phyloP scores from a whole-genome alignment of 192 early-diverging fungal species.

The Lobosporangium transversale region DNA sequence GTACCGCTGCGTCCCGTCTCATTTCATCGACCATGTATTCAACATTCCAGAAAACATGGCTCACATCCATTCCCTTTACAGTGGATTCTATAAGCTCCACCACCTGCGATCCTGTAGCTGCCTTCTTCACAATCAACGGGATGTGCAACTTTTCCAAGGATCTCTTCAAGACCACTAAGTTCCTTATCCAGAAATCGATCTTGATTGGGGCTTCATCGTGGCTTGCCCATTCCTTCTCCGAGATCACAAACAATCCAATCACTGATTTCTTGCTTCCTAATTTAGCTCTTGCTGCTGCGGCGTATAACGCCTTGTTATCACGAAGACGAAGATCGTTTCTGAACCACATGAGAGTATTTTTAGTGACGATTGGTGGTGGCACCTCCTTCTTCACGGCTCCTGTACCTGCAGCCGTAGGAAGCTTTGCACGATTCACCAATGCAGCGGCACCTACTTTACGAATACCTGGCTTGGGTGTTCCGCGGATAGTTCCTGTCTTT shows the following conservation, averaged over 20 bases:
- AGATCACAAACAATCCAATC: constrained; percentile 64
- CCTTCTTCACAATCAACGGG: constrained; percentile 59
- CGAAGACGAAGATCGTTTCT: constrained; percentile 58
- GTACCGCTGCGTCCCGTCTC: constrained; percentile 51
- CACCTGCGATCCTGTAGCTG: constrained; percentile 28
- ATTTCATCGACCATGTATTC: constrained; percentile 68
- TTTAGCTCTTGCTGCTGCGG: constrained; percentile 27
- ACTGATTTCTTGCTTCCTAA: constrained; percentile 14
- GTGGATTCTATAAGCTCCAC: constrained; percentile 45
- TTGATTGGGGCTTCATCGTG: constrained; percentile 65
- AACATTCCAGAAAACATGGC: constrained; percentile 60
- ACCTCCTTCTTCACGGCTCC: constrained; percentile 37
- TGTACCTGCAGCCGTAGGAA: neutral
- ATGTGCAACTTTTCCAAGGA: constrained; percentile 51
- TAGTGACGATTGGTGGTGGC: constrained; percentile 28
- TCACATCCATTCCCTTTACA: constrained; percentile 36
- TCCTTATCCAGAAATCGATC: constrained; percentile 64
- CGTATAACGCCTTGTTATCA: constrained; percentile 55
- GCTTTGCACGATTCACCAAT: constrained; percentile 20
- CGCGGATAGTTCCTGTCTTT: constrained; percentile 40
- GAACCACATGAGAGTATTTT: constrained; percentile 62
- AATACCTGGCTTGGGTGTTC: constrained; percentile 40
- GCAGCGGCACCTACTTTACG: constrained; percentile 37
- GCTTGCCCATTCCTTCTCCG: constrained; percentile 58
- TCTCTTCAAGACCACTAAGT: constrained; percentile 50